Evolutionary conservation across 345 rosid species (phyloP).

Genomic region (Ailanthus altissimus): DNA sequence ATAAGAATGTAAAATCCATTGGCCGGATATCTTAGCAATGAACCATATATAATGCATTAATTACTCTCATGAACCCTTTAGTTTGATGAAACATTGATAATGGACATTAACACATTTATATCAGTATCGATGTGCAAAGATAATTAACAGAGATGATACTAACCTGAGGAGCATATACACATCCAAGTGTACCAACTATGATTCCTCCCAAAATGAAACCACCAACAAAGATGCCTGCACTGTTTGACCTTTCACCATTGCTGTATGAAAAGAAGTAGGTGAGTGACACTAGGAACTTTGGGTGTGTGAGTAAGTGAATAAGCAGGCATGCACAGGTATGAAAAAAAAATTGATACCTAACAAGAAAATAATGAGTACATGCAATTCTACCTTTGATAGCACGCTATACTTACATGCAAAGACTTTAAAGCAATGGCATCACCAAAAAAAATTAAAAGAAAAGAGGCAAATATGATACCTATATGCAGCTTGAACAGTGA

Average conservation of each 20-base stretch:
- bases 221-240: conserved; percentile 70
- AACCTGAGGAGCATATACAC: conserved; percentile 97
- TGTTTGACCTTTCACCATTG: conserved; percentile 60
- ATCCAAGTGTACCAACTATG: conserved; percentile 87
- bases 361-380: background rate
- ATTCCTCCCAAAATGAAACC: conserved; percentile 92
- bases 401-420: background rate
- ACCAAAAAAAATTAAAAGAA: too few species aligned
- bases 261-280: conserved; percentile 39
- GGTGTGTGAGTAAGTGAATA: background rate
- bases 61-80: background rate
- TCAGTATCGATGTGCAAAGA: conserved; percentile 20
- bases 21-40: background rate
- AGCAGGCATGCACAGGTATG: background rate
- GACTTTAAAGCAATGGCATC: background rate
- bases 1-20: background rate
- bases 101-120: background rate
- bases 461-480: conserved; percentile 43
- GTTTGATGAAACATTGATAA: background rate
- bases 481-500: conserved; percentile 62
- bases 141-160: background rate
- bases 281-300: background rate
- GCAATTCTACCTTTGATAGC: conserved; percentile 5
- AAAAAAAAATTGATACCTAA: background rate
- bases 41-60: background rate